A percentile compares a stretch with the other conserved stretches of the same genome.
Evolutionary conservation across 1,284 basidiomycete genomes (phyloP).

Genomic region (Ganoderma resinaceum): DNA sequence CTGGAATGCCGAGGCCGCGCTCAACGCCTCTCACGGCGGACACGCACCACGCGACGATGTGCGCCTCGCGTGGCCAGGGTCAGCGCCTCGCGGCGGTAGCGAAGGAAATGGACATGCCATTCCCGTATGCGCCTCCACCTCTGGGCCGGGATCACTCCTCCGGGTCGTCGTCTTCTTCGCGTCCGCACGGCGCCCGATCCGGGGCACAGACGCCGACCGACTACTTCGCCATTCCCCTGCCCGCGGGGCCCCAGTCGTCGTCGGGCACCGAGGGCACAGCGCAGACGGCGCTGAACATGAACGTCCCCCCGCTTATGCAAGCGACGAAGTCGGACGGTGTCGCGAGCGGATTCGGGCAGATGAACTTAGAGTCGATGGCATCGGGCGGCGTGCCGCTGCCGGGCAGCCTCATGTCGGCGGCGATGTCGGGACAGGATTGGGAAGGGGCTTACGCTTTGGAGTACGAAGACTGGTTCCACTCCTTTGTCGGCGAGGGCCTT

Average conservation of each 20-base stretch:
- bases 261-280: background rate
- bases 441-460: background rate
- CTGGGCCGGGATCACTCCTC: constrained; percentile 17
- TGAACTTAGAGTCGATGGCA: background rate
- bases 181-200: background rate
- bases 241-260: background rate
- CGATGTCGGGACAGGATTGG: constrained; percentile 5
- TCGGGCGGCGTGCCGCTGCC: background rate
- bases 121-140: constrained; percentile 3
- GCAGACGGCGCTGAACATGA: background rate
- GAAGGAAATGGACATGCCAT: background rate
- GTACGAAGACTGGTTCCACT: background rate
- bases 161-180: constrained; percentile 10
- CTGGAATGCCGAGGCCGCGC: background rate
- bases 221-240: constrained; percentile 13
- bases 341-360: background rate
- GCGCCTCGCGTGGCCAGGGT: background rate
- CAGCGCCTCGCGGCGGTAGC: constrained; percentile 6
- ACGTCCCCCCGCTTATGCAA: background rate
- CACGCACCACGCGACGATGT: background rate
- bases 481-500: background rate
- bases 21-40: background rate
- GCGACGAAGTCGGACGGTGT: background rate
- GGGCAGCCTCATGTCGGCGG: background rate
- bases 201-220: constrained; percentile 15